phyloP scores from a whole-genome alignment of 768 basidiomycete genomes.

The Boletus reticuloceps region DNA sequence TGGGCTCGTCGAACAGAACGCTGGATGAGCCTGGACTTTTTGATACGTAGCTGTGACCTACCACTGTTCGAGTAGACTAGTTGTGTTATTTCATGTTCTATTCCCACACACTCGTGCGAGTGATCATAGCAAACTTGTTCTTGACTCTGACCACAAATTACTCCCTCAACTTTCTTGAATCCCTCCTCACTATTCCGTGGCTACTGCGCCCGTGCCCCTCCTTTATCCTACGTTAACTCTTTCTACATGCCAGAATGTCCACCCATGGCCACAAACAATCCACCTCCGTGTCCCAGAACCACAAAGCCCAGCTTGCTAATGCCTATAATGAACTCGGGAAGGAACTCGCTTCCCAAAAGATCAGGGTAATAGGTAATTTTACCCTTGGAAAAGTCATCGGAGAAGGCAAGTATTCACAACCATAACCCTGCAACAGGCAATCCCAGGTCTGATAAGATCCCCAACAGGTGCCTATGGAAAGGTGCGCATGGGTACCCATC shows the following conservation, averaged over 20 bases:
- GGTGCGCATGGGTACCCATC: slow-evolving; percentile 91
- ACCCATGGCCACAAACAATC: slow-evolving; percentile 58
- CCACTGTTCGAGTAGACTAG: slow-evolving; percentile 8
- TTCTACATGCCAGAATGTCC: slow-evolving; percentile 42
- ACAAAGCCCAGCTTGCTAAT: slow-evolving; percentile 86
- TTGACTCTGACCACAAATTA: slow-evolving; percentile 11
- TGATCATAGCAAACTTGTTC: slow-evolving; percentile 11
- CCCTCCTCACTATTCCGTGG: slow-evolving; percentile 25
- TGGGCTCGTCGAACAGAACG: slow-evolving; percentile 11
- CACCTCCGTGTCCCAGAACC: slow-evolving; percentile 64
- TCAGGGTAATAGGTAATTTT: slow-evolving; percentile 93
- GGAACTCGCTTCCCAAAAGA: slow-evolving; percentile 87
- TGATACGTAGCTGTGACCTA: slow-evolving; percentile 19
- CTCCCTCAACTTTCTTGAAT: slow-evolving; percentile 15
- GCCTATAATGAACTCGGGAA: slow-evolving; percentile 98
- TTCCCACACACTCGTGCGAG: slow-evolving; percentile 20
- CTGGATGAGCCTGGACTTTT: slow-evolving; percentile 20
- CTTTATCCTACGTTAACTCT: slow-evolving; percentile 31
- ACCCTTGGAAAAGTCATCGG: slow-evolving; percentile 92
- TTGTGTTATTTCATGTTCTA: slow-evolving; percentile 21
- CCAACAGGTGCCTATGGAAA: slow-evolving; percentile 87
- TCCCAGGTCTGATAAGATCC: slow-evolving; percentile 21
- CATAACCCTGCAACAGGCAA: slow-evolving; percentile 4
- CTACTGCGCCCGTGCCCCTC: slow-evolving; percentile 34
- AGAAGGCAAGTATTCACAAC: slow-evolving; percentile 62